Evolutionary conservation across 352 stramenopile genomes (phyloP).

Genomic region (Phytopythium aichiense): DNA sequence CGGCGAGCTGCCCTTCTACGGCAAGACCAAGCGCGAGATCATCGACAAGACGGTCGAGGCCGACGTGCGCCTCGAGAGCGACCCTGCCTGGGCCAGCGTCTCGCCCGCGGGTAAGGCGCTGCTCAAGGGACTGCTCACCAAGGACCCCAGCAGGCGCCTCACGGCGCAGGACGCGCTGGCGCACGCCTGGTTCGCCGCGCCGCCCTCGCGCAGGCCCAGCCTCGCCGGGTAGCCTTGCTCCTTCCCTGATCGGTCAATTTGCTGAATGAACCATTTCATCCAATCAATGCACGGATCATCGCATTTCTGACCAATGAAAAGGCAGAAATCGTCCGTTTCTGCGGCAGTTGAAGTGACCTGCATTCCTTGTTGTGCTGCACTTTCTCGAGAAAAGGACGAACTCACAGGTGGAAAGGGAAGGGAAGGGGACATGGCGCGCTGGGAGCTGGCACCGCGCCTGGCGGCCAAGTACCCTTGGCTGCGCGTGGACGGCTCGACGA

Average conservation of each 20-base stretch:
- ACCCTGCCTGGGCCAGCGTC: slow-evolving; percentile 50
- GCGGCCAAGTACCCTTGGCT: slow-evolving; percentile 76
- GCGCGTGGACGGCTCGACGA: slow-evolving; percentile 50
- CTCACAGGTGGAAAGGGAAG: not conserved
- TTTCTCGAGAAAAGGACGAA: not conserved
- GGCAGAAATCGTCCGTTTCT: not conserved
- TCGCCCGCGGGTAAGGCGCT: slow-evolving; percentile 59
- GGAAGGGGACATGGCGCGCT: slow-evolving; percentile 10
- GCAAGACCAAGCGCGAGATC: slow-evolving; percentile 89
- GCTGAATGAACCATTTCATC: not conserved
- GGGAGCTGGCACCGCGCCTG: slow-evolving; percentile 51
- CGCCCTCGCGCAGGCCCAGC: not conserved
- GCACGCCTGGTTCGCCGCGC: slow-evolving; percentile 74
- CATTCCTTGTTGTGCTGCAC: not conserved
- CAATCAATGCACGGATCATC: not conserved
- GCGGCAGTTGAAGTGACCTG: not conserved
- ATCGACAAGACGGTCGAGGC: slow-evolving; percentile 90
- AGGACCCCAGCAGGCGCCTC: slow-evolving; percentile 73
- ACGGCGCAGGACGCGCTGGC: slow-evolving; percentile 74
- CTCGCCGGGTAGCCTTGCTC: not conserved
- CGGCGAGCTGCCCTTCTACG: slow-evolving; percentile 89
- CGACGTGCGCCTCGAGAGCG: slow-evolving; percentile 76
- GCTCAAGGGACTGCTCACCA: slow-evolving; percentile 79
- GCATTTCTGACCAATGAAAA: not conserved
- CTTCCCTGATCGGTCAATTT: not conserved